phyloP scores from a whole-genome alignment of 106 monocot genomes.

The Platanthera zijinensis region DNA sequence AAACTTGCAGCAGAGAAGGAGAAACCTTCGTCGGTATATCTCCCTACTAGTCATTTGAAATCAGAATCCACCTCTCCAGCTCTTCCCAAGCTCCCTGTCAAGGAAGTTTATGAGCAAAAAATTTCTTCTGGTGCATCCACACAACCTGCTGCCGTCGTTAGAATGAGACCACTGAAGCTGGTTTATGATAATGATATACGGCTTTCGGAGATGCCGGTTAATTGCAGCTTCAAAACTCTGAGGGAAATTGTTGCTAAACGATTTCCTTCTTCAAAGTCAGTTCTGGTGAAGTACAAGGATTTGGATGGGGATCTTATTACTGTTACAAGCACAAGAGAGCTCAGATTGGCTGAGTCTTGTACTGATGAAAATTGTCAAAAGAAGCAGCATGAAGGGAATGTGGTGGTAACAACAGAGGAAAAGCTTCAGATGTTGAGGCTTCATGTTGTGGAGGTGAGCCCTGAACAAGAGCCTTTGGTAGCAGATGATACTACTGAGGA shows the following conservation, averaged over 20 bases:
- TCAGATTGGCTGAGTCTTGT: slow-evolving; percentile 55
- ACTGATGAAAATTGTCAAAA: slow-evolving; percentile 18
- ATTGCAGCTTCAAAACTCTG: slow-evolving; percentile 54
- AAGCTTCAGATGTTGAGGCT: slow-evolving; percentile 42
- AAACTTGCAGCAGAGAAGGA: neutral
- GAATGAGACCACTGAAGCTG: slow-evolving; percentile 73
- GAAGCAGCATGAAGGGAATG: slow-evolving; percentile 13
- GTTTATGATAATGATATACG: slow-evolving; percentile 93
- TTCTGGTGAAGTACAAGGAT: slow-evolving; percentile 83
- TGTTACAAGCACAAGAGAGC: slow-evolving; percentile 63
- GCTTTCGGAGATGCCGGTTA: slow-evolving; percentile 68
- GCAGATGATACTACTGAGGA: slow-evolving; percentile 37
- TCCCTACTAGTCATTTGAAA: neutral
- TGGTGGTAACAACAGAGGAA: slow-evolving; percentile 4
- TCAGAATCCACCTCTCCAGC: neutral
- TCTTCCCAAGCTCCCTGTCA: neutral
- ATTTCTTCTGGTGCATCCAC: neutral
- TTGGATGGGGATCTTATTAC: slow-evolving; percentile 87
- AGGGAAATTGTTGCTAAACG: slow-evolving; percentile 69
- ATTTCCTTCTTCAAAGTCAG: slow-evolving; percentile 68
- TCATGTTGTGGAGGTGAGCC: slow-evolving; percentile 77
- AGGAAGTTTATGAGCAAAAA: neutral
- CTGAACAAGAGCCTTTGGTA: slow-evolving; percentile 64
- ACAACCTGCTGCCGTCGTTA: neutral
- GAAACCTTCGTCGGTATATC: neutral